phyloP scores from a whole-genome alignment of 345 rosid species.

The Crucihimalaya himalaica region DNA sequence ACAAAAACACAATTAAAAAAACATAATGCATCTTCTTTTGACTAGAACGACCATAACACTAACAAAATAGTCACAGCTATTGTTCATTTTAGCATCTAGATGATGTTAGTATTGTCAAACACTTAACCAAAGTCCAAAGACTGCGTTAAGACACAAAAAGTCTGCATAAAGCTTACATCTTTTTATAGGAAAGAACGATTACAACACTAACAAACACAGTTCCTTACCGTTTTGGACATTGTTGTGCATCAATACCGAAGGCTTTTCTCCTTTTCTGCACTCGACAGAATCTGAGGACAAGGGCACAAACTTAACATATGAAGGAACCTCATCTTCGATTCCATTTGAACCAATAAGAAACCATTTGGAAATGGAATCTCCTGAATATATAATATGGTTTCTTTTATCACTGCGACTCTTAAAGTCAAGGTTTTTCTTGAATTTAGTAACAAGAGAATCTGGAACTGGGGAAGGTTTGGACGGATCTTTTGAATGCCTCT shows the following conservation, averaged over 20 bases:
- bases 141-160: not conserved
- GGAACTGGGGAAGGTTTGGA: constrained; percentile 41
- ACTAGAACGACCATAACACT: not conserved
- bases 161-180: not conserved
- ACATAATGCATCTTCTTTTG: not conserved
- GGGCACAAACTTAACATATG: constrained; percentile 41
- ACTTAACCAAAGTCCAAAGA: not conserved
- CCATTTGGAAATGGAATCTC: constrained; percentile 46
- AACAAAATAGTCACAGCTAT: not conserved
- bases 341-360: constrained; percentile 51
- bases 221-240: constrained; percentile 11
- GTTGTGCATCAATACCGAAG: constrained; percentile 43
- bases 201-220: not conserved
- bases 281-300: constrained; percentile 42
- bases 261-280: constrained; percentile 38
- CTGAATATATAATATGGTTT: constrained; percentile 43
- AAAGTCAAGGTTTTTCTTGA: constrained; percentile 39
- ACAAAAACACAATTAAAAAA: not conserved
- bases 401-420: constrained; percentile 13
- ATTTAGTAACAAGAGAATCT: constrained; percentile 36
- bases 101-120: not conserved
- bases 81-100: not conserved
- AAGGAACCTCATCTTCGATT: constrained; percentile 38
- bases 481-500: constrained; percentile 47
- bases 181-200: not conserved